Evolutionary conservation across 495 filamentous ascomycete species (phyloP), one percentile per base, ranked within the genome.

Genomic region (Choiromyces venosus): DNA sequence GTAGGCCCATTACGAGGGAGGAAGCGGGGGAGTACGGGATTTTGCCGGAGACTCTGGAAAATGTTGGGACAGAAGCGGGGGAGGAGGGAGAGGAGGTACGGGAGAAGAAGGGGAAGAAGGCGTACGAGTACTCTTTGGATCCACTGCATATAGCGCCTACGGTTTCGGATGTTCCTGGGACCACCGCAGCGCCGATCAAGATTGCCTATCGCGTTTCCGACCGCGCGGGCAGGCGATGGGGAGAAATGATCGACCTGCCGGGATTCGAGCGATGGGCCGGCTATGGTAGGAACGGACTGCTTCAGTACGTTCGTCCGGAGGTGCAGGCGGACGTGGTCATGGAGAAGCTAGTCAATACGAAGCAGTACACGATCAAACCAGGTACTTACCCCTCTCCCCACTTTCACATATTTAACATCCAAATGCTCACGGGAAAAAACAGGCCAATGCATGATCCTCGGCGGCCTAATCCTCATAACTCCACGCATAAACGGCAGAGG

Each of bases 161-260:
- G 14, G 88, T 97, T 29, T 97, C 93, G 1, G 86, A 91, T 12
- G 84, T 99, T 33, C 93, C 95, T 1, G 95, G 95, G 1, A 99
- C 95, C 0, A 99, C 95, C 0, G 95, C 93, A 2, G 94, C 93
- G 0, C 95, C 95, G 0, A 97, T 99, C 76, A 89, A 95, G 29
- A 86, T 97, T 66, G 90, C 92, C 10, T 98, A 94, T 78, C 78
- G 70, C 35, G 73, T 72, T 16, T 46, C 69, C n/a, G 72, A 69
- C 5, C 40, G 40, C 10, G 37, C 14, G 0, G 93, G 93, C 65
- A 88, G 87, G 72, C 90, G 91, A 14, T 90, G 88, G 76, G 94
- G 95, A 67, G 95, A 99, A 79, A 83, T 99, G n/a, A 92, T 99
- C 78, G 95, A 96, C 80, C 87, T 99, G 18, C 95, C 95, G 0